Base-by-base conservation (phyloP, 176 grass and related monocot genomes). In the Aegilops umbellulata region DNA sequence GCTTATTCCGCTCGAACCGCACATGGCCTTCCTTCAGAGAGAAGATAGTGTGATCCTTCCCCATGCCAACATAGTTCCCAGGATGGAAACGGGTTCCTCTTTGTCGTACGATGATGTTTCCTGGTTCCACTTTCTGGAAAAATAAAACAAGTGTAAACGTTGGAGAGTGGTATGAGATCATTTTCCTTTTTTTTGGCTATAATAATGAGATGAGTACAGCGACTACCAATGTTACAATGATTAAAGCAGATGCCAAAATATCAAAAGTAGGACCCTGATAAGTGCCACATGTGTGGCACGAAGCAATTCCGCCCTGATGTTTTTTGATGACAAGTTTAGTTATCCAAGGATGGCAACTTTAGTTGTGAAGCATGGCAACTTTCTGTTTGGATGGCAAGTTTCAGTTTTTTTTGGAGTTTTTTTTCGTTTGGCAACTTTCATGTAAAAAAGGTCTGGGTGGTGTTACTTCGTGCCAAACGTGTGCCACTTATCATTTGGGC, bases 21-120 rank as follows among this genome's bases (percentile, higher is more conserved):
- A 97, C 95, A 25, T 95, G 51, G 39, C 95, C 95, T 83, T 95
- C 93, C 67, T 95, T 97, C 51, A 97, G 79, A 12, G 79, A 92
- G 88, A 86, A 95, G 12, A 97, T 60, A 14, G 95, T 97, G 42
- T 95, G 95, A 49, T 97, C 93, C 60, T 93, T 93, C 55, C 95
- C 95, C 87, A 97, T 92, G 51, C 91, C 91, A 29, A 97, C 93
- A 10, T 95, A 97, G 55, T 95, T 85, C 19, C 95, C 91, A 6
- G 91, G 93, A 69, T 97, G 95, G 76, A 97, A 97, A n/a, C 83
- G 71, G 1, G 93, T 97, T 12, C 93, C 93, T 30, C 93, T 90
- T 80, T 97, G 95, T 46, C 93, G 90, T 32, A 93, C 85, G 26
- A 97, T 95, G 68, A 97, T 93, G 81, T 97, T 95, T 71, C 95